Conservation (phyloP, 331 rosid species). For the Malus hybrid region DNA sequence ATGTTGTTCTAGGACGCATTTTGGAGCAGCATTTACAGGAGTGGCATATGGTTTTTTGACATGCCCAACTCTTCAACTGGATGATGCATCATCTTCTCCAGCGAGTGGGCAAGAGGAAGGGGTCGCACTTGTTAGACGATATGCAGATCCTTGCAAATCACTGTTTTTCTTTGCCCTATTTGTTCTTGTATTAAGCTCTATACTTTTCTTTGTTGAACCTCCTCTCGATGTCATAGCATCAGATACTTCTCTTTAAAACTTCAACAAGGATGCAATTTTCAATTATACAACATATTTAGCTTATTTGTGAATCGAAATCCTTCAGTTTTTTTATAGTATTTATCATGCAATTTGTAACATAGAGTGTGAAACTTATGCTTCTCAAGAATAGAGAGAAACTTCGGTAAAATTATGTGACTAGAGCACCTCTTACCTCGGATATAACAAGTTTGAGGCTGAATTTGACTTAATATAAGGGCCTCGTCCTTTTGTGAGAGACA, state of each 20-base stretch:
- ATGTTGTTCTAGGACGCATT: constrained; percentile 58
- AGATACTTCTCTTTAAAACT: constrained; percentile 13
- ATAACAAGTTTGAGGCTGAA: no score
- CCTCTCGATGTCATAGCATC: constrained; percentile 47
- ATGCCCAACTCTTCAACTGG: constrained; percentile 47
- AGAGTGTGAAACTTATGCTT: no score
- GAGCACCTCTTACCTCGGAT: no score
- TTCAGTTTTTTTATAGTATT: background rate
- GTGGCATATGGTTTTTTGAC: constrained; percentile 61
- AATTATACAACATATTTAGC: background rate
- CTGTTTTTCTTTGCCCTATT: constrained; percentile 49
- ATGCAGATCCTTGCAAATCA: constrained; percentile 60
- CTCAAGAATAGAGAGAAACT: no score
- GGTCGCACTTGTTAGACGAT: constrained; percentile 46
- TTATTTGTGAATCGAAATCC: background rate
- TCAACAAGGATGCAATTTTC: background rate
- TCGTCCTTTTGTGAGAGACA: no score
- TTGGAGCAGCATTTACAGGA: constrained; percentile 71
- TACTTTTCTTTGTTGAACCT: constrained; percentile 61
- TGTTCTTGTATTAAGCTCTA: constrained; percentile 39
- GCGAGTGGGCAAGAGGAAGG: constrained; percentile 57
- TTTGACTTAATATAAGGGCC: no score
- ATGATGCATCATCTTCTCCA: constrained; percentile 43
- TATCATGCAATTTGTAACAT: background rate
- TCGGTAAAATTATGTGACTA: no score